Evolutionary conservation across 306 rosid genomes (phyloP), one percentile per base, ranked within the genome.

Genomic region (Benincasa hispida): DNA sequence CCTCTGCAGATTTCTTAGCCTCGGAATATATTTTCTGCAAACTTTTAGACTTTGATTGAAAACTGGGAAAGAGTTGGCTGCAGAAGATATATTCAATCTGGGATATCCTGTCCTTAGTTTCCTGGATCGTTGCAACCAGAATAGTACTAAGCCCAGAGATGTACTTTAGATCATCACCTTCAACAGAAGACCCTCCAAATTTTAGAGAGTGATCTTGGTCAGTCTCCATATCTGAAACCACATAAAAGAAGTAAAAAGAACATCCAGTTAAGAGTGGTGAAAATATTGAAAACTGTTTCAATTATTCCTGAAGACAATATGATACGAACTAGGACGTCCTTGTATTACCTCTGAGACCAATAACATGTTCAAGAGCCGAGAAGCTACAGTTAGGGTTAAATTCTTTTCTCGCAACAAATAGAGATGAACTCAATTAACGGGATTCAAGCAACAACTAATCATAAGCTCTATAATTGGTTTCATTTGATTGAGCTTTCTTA

Each of bases 11-110:
- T 78, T 67, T 83, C 78, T 54, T 79, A 34, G 83, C 84, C 56
- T 81, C 85, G 0, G 79, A 59, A 79, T 77, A 84, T 25, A 82
- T 42, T 51, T 67, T 85, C 42, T 61, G 79, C 42, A 85, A 84
- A 81, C 76, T 27, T 63, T 78, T 84, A 10, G 83, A 76, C 21
- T 82, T 83, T 11, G 91, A 84, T 79, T 86, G 88, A 15, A 91
- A 84, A 27, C 81, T 76, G 6, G 96, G 96, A 66, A 80, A 92
- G 25, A 94, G 81, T 79, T 89, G 90, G 32, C 72, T 80, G 74
- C 97, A 92, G 88, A 94, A 94, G 35, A 94, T 83, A 77, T 89
- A 80, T 78, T 94, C 98, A 35, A 94, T 85, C 79, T 94, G 96
- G 2, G 91, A 83, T 67, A 91, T 87, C 50, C 89, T 81, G 76